Conservation (phyloP, 2,329 filamentous ascomycete species). For the Hypoxylon sp. region DNA sequence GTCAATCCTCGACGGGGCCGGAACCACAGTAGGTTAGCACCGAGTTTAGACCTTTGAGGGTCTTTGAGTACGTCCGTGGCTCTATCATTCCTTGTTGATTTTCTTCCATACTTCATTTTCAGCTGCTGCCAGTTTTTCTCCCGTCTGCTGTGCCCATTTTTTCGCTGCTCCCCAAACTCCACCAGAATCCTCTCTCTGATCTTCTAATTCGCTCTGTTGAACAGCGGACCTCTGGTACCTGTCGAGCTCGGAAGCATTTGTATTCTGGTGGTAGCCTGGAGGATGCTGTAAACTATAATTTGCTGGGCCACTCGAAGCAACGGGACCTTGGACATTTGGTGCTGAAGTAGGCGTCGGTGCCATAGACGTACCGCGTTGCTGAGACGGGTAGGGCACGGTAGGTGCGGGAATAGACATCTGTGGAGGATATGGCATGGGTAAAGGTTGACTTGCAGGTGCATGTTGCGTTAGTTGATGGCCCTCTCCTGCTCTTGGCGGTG, state of each 20-base stretch:
- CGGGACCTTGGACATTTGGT: constrained; percentile 49
- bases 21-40: constrained; percentile 29
- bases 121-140: constrained; percentile 69
- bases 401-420: constrained; percentile 69
- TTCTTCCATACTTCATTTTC: constrained; percentile 75
- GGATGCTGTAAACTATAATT: constrained; percentile 61
- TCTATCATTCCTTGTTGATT: constrained; percentile 69
- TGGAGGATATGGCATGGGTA: constrained; percentile 58
- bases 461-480: constrained; percentile 57
- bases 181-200: constrained; percentile 52
- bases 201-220: constrained; percentile 53
- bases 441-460: constrained; percentile 51
- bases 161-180: constrained; percentile 71
- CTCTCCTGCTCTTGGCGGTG: constrained; percentile 68
- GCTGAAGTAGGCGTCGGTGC: constrained; percentile 52
- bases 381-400: constrained; percentile 57
- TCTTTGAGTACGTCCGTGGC: constrained; percentile 16
- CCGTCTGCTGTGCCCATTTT: constrained; percentile 70
- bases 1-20: constrained; percentile 22
- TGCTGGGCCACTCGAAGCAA: constrained; percentile 48
- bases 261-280: constrained; percentile 71
- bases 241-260: constrained; percentile 66
- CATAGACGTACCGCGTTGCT: constrained; percentile 64
- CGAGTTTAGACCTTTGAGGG: constrained; percentile 25
- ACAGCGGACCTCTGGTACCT: constrained; percentile 63